Conservation (phyloP, 345 rosid genomes). For the Conringia planisiliqua region DNA sequence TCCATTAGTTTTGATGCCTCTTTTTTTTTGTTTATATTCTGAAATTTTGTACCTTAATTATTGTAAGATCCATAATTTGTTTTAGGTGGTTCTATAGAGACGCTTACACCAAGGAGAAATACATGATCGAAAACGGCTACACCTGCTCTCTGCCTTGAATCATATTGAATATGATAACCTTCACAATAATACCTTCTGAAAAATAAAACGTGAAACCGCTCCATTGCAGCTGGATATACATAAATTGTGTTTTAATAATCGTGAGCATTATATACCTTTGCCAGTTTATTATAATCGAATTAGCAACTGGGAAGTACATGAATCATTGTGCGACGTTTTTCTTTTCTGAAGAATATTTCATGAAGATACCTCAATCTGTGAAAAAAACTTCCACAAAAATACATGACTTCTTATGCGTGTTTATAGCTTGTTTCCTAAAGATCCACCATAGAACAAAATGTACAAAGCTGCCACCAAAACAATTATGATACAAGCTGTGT, state of each 20-base stretch:
- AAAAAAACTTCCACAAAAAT: too few species aligned
- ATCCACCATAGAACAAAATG: neutral
- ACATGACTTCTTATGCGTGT: neutral
- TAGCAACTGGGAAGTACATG: neutral
- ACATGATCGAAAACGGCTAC: neutral
- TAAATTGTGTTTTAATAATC: too few species aligned
- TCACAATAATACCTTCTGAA: neutral
- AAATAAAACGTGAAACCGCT: too few species aligned
- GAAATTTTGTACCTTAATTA: neutral
- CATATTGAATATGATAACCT: neutral
- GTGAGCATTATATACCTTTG: too few species aligned
- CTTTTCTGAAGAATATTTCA: neutral
- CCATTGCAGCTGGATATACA: neutral
- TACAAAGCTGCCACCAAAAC: conserved; percentile 10
- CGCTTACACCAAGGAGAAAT: neutral
- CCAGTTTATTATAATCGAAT: too few species aligned
- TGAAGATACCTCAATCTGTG: neutral
- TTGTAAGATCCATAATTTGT: neutral
- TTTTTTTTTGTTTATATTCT: neutral
- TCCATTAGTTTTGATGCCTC: neutral
- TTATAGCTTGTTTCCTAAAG: neutral
- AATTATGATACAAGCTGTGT: neutral
- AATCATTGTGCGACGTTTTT: too few species aligned
- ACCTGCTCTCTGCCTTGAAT: too few species aligned
- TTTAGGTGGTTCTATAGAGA: neutral